Evolutionary conservation across 192 early-diverging fungal species (phyloP).

Genomic region (Kappamyces sp.): DNA sequence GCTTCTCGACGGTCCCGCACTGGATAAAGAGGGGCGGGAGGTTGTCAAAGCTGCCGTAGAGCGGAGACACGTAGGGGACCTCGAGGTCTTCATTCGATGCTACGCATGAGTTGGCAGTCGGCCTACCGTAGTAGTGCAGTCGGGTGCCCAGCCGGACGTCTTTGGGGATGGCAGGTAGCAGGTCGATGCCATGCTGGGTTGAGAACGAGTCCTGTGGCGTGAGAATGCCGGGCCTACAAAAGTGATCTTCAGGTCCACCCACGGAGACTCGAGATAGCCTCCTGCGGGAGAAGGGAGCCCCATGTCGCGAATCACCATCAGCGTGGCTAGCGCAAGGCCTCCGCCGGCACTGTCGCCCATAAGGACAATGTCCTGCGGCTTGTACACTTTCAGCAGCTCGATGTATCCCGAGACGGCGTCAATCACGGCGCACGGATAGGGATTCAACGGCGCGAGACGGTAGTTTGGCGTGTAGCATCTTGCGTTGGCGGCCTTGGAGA

Average conservation of each 20-base stretch:
- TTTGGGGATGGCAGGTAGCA: not conserved
- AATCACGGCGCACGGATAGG: slow-evolving; percentile 15
- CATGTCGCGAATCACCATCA: slow-evolving; percentile 15
- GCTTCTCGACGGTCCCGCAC: slow-evolving; percentile 5
- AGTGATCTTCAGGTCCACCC: not conserved
- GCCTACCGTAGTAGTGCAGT: not conserved
- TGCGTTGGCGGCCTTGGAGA: not conserved
- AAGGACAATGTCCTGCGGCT: slow-evolving; percentile 38
- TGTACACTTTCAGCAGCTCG: not conserved
- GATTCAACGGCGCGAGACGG: slow-evolving; percentile 15
- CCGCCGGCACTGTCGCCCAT: slow-evolving; percentile 48
- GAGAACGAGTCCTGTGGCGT: not conserved
- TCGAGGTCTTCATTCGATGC: not conserved
- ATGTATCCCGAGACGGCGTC: slow-evolving; percentile 16
- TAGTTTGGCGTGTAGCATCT: slow-evolving; percentile 13
- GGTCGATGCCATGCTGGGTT: not conserved
- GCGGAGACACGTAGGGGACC: slow-evolving; percentile 13
- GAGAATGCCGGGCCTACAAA: not conserved
- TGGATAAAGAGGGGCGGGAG: slow-evolving; percentile 12
- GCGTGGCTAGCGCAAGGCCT: slow-evolving; percentile 30
- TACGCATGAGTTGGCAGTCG: too few relatives aligned
- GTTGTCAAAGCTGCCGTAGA: not conserved
- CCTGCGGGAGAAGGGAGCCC: slow-evolving; percentile 19
- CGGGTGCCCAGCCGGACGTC: not conserved
- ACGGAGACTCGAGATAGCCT: not conserved